These are phyloP conservation scores for Pleurotus giganteus DNA, from an alignment of 768 basidiomycete genomes.

Conservation along the genomic window DNA sequence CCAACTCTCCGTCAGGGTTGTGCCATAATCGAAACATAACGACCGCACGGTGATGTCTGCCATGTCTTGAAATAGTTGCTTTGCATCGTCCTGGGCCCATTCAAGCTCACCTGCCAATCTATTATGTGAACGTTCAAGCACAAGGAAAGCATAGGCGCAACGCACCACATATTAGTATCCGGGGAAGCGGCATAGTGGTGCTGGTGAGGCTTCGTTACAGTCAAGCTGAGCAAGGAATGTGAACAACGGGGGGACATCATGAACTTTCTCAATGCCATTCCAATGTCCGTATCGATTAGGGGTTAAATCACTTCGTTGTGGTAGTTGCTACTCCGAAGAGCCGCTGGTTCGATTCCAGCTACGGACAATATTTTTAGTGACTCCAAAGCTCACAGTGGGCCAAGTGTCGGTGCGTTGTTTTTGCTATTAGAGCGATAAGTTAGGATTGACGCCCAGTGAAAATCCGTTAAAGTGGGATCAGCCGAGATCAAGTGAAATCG, in stretches of 20 bases:
- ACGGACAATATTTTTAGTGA: constrained; percentile 13
- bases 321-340: constrained; percentile 14
- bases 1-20: neutral
- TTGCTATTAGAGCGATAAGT: neutral
- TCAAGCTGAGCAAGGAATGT: neutral
- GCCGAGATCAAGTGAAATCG: too few relatives aligned
- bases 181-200: constrained; percentile 21
- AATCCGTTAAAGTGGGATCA: too few relatives aligned
- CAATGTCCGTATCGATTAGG: constrained; percentile 20
- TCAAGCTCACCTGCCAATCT: constrained; percentile 52
- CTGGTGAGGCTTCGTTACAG: neutral
- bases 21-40: neutral
- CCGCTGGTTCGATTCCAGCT: constrained; percentile 21
- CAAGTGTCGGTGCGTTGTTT: neutral
- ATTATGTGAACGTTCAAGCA: neutral
- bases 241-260: too few relatives aligned
- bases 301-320: constrained; percentile 22
- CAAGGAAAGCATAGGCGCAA: neutral
- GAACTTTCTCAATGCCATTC: neutral
- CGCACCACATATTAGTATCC: constrained; percentile 39
- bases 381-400: neutral
- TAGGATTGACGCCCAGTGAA: too few relatives aligned
- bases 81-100: constrained; percentile 79
- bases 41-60: constrained; percentile 75
- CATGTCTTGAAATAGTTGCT: constrained; percentile 59